Evolutionary conservation across 2,329 filamentous ascomycete genomes (phyloP).

Genomic region (Endocalyx cinctus): DNA sequence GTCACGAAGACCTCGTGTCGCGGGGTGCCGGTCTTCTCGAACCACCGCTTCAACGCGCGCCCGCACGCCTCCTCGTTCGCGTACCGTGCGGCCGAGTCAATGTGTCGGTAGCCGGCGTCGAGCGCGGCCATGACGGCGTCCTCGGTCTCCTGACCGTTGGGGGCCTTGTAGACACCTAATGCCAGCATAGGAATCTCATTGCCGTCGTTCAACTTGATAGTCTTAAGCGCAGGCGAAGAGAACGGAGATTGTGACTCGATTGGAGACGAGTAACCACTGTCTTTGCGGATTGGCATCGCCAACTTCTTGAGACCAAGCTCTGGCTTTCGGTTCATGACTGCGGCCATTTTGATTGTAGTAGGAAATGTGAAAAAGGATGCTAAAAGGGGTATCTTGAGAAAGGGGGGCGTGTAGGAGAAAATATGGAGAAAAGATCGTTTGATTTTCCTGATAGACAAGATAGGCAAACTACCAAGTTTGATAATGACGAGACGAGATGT

Average conservation of each 20-base stretch:
- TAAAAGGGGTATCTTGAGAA: too few species aligned
- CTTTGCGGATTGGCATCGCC: conserved; percentile 2
- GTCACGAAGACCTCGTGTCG: conserved; percentile 32
- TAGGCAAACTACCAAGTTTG: too few species aligned
- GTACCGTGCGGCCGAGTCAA: conserved; percentile 40
- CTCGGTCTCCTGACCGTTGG: conserved; percentile 35
- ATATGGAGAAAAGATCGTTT: too few species aligned
- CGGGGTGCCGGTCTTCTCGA: conserved; percentile 24
- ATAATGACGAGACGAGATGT: too few species aligned
- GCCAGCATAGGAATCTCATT: conserved; percentile 25
- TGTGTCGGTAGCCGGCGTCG: conserved; percentile 47
- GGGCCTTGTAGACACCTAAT: conserved; percentile 43
- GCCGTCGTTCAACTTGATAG: conserved; percentile 6
- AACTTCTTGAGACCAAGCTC: conserved; percentile 1
- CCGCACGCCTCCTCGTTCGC: conserved; percentile 18
- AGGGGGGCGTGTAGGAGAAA: too few species aligned
- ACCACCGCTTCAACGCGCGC: conserved; percentile 16
- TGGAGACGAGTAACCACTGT: conserved; percentile 5
- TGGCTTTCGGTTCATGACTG: too few species aligned
- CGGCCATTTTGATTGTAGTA: too few species aligned
- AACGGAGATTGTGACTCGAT: too few species aligned
- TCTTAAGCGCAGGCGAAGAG: conserved; percentile 3
- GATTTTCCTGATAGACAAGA: too few species aligned
- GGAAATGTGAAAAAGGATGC: too few species aligned
- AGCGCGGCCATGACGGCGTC: conserved; percentile 32